Percentiles rank a stretch among this genome's conserved stretches.
Conservation (phyloP, 139 green algal species). For the Chlamydomonas incerta region DNA sequence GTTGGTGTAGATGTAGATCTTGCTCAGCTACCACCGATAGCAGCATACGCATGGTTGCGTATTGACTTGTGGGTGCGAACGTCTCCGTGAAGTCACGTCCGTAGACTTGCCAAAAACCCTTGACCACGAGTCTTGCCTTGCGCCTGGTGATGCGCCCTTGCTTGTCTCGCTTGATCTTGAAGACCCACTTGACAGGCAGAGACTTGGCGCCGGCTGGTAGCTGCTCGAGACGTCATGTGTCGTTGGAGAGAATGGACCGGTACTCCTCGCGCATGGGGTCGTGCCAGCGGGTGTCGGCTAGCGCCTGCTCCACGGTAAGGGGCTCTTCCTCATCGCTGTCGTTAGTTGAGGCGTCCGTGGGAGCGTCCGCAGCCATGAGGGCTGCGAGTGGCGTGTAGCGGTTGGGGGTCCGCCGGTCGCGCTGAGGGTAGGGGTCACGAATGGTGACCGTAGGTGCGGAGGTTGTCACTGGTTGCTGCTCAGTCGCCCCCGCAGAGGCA, state of each 20-base stretch:
- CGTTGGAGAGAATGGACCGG: neutral
- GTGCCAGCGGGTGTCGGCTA: neutral
- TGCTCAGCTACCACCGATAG: slow-evolving; percentile 6
- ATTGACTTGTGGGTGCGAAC: slow-evolving; percentile 32
- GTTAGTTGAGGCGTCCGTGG: neutral
- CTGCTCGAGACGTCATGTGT: neutral
- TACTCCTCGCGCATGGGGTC: neutral
- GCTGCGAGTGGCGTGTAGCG: neutral
- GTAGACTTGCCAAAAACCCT: slow-evolving; percentile 48
- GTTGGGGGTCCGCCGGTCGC: neutral
- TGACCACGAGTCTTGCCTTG: slow-evolving; percentile 61
- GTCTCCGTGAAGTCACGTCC: slow-evolving; percentile 41
- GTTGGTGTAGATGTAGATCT: slow-evolving; percentile 24
- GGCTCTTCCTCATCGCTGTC: neutral
- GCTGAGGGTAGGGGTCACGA: neutral
- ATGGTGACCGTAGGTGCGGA: too few species aligned
- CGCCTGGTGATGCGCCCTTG: slow-evolving; percentile 40
- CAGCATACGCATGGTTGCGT: neutral
- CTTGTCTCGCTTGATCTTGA: slow-evolving; percentile 38
- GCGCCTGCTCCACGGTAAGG: neutral
- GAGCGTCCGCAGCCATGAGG: neutral
- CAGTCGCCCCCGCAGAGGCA: neutral
- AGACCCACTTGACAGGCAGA: slow-evolving; percentile 41
- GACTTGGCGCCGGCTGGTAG: neutral
- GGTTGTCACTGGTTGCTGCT: neutral